Evolutionary conservation across 2,329 filamentous ascomycete genomes (phyloP), one percentile per base, ranked within the genome.

Genomic region (Cladosporium austrohemisphaericum): DNA sequence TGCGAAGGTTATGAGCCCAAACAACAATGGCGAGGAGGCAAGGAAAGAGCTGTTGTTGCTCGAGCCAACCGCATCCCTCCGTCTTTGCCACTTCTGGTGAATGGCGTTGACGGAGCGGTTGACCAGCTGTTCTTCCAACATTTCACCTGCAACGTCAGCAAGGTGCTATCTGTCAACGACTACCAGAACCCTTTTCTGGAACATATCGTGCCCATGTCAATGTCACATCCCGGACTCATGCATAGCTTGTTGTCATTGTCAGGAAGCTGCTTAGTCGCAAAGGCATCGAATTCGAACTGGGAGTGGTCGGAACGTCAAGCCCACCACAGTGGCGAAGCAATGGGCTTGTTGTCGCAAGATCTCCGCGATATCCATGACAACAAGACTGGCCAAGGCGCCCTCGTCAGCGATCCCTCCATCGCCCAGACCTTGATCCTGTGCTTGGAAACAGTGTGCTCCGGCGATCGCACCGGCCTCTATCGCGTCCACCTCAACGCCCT

Each of bases 1-100:
- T 95, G 90, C 64, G 89, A 95, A 69, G 90, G 90, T 10, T 95
- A 95, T 63, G 87, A 88, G 43, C 85, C 88, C 54, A 89, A 89
- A 65, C 85, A 88, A 51, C 79, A 89, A 45, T 95, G 90, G 90
- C 88, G 84, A 67, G 91, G 88, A 62, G 88, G 89, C 22, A 88
- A 81, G 64, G 86, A 92, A 66, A 77, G 63, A 77, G 50, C 28
- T 36, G 33, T 53, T 13, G 49, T 37, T 5, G 26, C 50, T 22
- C 44, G 51, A 28, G 67, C 61, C 45, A 46, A 63, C 9, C 64
- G 66, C 55, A 52, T 64, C 61, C 71, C 71, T 32, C 71, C 73
- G 29, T 69, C 72, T 40, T 70, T 81, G 20, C 78, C 78, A 13
- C 65, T 74, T 25, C 78, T 95, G 36, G 88, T 95, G 64, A 80